phyloP scores from a whole-genome alignment of 1,284 basidiomycete species.

The Singerocomus inundabilis region DNA sequence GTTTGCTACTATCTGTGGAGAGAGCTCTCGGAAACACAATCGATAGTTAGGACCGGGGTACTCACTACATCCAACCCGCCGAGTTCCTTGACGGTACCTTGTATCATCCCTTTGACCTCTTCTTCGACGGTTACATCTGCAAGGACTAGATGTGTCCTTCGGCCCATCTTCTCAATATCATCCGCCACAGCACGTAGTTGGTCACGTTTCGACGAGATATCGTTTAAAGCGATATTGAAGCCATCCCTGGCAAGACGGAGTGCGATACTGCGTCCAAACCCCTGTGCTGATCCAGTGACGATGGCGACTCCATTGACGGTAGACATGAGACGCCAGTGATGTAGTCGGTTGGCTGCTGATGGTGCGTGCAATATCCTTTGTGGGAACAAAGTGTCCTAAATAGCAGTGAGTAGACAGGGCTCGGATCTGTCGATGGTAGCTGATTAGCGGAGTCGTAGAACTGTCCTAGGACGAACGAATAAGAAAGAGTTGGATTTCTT shows the following conservation, averaged over 20 bases:
- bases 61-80: conserved; percentile 14
- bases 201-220: conserved; percentile 3
- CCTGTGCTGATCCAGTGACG: conserved; percentile 9
- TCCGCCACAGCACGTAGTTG: conserved; percentile 1
- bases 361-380: too few species aligned
- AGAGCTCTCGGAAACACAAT: too few species aligned
- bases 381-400: too few species aligned
- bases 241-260: conserved; percentile 11
- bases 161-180: conserved; percentile 9
- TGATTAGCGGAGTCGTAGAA: too few species aligned
- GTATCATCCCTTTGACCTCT: conserved; percentile 10
- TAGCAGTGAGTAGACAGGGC: too few species aligned
- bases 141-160: background rate
- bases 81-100: background rate
- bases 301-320: conserved; percentile 1
- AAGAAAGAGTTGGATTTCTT: too few species aligned
- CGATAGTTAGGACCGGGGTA: too few species aligned
- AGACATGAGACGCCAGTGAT: background rate
- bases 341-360: background rate
- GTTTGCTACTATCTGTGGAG: conserved; percentile 14
- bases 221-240: conserved; percentile 10
- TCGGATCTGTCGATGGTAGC: too few species aligned
- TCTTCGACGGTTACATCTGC: conserved; percentile 9
- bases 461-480: too few species aligned
- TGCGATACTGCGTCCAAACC: conserved; percentile 5